Evolutionary conservation across 2,329 filamentous ascomycete genomes (phyloP).

Genomic region (Stromatinia cepivora): DNA sequence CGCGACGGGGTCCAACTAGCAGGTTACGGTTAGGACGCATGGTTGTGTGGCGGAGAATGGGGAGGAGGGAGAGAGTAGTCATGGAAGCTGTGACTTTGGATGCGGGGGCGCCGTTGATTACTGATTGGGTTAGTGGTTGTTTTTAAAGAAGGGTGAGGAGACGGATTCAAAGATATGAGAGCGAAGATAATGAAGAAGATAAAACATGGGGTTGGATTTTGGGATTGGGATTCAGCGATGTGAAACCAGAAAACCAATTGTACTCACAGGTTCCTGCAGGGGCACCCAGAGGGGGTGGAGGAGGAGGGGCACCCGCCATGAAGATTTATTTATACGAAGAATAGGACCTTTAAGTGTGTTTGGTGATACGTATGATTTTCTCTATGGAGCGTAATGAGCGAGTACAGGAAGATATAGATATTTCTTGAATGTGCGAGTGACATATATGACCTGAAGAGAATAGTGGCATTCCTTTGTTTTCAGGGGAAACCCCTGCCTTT

Average conservation of each 20-base stretch:
- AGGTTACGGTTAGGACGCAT: background rate
- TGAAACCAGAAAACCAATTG: background rate
- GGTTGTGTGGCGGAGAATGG: background rate
- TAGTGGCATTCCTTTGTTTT: background rate
- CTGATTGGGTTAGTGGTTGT: background rate
- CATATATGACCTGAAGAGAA: too few relatives aligned
- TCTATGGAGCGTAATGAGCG: background rate
- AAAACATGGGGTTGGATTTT: background rate
- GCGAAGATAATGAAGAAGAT: background rate
- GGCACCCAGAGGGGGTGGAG: background rate
- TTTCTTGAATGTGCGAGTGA: background rate
- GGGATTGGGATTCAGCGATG: background rate
- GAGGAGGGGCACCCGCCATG: constrained; percentile 1
- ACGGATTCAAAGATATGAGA: background rate
- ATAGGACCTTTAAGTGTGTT: background rate
- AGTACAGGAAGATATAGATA: background rate
- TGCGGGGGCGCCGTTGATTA: background rate
- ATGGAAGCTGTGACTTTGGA: background rate
- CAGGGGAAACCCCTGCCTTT: background rate
- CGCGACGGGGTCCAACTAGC: background rate
- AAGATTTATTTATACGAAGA: background rate
- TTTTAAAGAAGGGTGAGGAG: background rate
- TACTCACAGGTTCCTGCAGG: background rate
- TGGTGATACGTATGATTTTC: background rate
- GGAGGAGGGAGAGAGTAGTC: background rate